A percentile compares a stretch with the other conserved stretches of the same genome.
Evolutionary conservation across 2,329 filamentous ascomycete genomes (phyloP).

Genomic region (Lizonia empirigonia): DNA sequence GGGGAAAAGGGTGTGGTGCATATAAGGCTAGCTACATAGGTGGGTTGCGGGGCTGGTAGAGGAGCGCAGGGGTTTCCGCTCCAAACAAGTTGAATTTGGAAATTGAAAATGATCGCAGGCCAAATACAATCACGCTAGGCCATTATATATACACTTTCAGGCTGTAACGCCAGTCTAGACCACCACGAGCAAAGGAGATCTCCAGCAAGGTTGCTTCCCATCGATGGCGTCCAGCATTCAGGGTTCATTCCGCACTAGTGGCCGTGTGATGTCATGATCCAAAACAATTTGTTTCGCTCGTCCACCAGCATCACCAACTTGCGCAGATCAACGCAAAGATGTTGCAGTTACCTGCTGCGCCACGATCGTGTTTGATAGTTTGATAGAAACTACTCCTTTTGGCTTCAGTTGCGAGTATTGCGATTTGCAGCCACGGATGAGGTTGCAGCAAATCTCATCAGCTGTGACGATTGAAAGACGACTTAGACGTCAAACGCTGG

Average conservation of each 20-base stretch:
- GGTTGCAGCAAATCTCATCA: background rate
- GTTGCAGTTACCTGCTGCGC: conserved; percentile 11
- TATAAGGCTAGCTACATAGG: conserved; percentile 10
- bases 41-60: conserved; percentile 17
- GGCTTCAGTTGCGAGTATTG: background rate
- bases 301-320: conserved; percentile 10
- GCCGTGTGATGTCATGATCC: conserved; percentile 9
- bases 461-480: background rate
- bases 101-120: background rate
- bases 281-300: background rate
- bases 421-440: background rate
- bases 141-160: conserved; percentile 10
- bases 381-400: background rate
- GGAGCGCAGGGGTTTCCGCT: conserved; percentile 4
- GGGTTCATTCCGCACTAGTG: conserved; percentile 13
- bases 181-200: conserved; percentile 4
- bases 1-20: conserved; percentile 4
- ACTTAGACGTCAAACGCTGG: too few relatives aligned
- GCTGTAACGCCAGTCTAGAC: conserved; percentile 15
- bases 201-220: conserved; percentile 13
- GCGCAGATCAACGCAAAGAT: conserved; percentile 9
- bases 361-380: conserved; percentile 1
- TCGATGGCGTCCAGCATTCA: conserved; percentile 15
- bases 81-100: background rate
- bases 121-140: background rate